Conservation (phyloP, 371 early-diverging fungal species). For the Chytridium lagenaria region DNA sequence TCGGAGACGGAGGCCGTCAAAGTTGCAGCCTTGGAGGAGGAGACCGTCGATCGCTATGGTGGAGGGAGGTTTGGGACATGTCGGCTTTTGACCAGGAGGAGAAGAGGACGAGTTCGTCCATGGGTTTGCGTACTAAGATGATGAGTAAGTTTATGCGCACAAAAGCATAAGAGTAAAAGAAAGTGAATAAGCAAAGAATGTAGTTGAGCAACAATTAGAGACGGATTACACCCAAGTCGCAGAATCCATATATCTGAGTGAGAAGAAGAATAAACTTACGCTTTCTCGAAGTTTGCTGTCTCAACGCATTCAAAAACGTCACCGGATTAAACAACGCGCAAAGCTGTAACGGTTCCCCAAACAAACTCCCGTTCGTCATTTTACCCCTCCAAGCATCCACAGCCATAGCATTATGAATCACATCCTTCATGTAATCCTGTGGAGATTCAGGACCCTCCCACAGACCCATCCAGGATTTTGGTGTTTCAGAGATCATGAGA, state of each 20-base stretch:
- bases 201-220: no score
- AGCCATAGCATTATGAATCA: conserved; percentile 36
- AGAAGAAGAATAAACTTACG: conserved; percentile 40
- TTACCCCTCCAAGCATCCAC: conserved; percentile 40
- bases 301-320: conserved; percentile 57
- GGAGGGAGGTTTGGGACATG: conserved; percentile 22
- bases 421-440: conserved; percentile 41
- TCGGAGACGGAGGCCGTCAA: conserved; percentile 53
- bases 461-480: conserved; percentile 44
- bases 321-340: conserved; percentile 48
- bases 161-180: background rate
- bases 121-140: conserved; percentile 46
- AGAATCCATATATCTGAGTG: background rate
- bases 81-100: conserved; percentile 45
- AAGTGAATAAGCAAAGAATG: no score
- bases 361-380: conserved; percentile 31
- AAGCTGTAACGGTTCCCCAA: conserved; percentile 43
- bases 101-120: conserved; percentile 49
- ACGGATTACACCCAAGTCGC: no score
- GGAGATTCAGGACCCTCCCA: conserved; percentile 57
- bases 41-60: conserved; percentile 47
- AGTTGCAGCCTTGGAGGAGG: conserved; percentile 54
- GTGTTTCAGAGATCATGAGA: conserved; percentile 49
- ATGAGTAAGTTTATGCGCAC: background rate
- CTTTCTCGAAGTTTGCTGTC: conserved; percentile 57